Base-by-base conservation (phyloP, 2,329 filamentous ascomycete genomes). In the Thermochaetoides dissita region DNA sequence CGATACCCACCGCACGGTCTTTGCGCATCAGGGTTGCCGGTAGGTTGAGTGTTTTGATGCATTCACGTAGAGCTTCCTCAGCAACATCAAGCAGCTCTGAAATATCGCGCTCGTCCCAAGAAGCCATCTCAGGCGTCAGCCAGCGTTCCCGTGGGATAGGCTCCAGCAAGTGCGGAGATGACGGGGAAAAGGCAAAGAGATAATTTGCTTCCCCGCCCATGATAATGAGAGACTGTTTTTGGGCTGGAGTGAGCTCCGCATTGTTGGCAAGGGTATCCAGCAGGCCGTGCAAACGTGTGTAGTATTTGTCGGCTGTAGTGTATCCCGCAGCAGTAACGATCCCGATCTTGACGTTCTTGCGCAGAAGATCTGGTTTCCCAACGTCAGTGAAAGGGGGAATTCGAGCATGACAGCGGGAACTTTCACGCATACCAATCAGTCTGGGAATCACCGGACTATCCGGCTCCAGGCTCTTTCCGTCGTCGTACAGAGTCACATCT, bases 271-370 rank as follows among this genome's bases (percentile, higher is more conserved):
- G 74, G 28, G 84, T 82, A 52, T 94, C 80, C 2, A 98, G 73
- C 0, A 98, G 74, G 1, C 91, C 91, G 58, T 87, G 79, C 1
- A 98, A 74, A 10, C 91, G 81, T 12, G 75, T 78, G 58, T 94
- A 88, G 67, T 98, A 98, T 50, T 79, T 79, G 42, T 81, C 75
- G 6, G 85, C 84, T 33, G 89, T 83, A 0, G 85, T 89, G 64
- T 98, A 98, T 11, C 91, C 91, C 1, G 91, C 91, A 1, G 91
- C 91, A 0, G 91, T 98, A 40, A 98, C 91, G 56, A 98, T 96
- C 39, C 88, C 91, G 51, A 98, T 81, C 51, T 82, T 83, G 49
- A 89, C 84, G 46, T 82, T 80, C 51, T 79, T 79, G 37, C 70
- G 71, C 52, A 98, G 74, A 10, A 98, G 76, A 47, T 79, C 78